These are phyloP conservation scores for Talaromyces trachyspermus DNA, from an alignment of 495 filamentous ascomycete species.

Conservation along the genomic window DNA sequence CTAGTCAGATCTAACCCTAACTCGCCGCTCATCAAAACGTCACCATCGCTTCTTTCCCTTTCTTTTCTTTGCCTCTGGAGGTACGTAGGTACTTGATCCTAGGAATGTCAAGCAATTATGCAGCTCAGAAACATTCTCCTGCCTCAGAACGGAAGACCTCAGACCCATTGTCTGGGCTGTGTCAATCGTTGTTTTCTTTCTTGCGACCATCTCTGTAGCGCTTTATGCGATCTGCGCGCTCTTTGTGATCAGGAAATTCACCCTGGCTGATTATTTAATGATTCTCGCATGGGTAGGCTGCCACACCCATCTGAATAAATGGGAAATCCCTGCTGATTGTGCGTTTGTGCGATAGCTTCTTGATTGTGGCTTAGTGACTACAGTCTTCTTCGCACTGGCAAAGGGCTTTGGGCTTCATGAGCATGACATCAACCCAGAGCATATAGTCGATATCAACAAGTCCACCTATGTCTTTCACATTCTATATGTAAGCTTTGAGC, in stretches of 20 bases:
- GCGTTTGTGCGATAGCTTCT: constrained; percentile 19
- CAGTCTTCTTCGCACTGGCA: not conserved
- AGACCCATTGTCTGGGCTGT: not conserved
- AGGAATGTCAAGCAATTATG: too few relatives aligned
- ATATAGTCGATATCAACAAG: not conserved
- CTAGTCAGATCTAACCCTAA: too few relatives aligned
- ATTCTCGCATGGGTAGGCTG: constrained; percentile 11
- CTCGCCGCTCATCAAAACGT: too few relatives aligned
- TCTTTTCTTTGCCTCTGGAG: too few relatives aligned
- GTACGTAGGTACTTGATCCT: too few relatives aligned
- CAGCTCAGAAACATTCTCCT: too few relatives aligned
- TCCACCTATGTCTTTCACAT: not conserved
- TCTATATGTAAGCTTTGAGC: constrained; percentile 2
- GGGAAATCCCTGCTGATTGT: not conserved
- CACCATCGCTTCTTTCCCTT: too few relatives aligned
- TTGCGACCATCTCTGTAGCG: not conserved
- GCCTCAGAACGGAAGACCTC: constrained; percentile 14
- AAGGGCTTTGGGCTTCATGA: constrained; percentile 4
- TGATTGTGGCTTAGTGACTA: constrained; percentile 1
- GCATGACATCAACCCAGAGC: not conserved
- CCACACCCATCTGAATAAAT: constrained; percentile 35
- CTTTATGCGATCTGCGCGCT: not conserved
- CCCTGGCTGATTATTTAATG: not conserved
- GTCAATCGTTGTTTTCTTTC: not conserved
- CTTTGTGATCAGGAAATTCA: not conserved